A percentile compares a stretch with the other conserved stretches of the same genome.
Evolutionary conservation across 108 stramenopile species (phyloP).

Genomic region (Skeletonema potamos): DNA sequence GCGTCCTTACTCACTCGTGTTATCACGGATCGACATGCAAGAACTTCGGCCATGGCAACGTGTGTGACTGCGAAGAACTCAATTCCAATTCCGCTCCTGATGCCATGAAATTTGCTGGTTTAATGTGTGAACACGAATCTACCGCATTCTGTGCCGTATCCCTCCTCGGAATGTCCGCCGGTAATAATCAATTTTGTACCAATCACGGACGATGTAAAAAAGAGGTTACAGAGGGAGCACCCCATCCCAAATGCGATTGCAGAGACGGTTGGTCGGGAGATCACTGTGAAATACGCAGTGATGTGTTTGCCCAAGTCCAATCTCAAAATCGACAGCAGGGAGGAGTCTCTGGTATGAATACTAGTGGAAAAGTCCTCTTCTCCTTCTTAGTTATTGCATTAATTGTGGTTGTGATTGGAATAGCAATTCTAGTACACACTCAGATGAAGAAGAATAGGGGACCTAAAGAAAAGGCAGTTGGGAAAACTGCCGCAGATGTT

Average conservation of each 20-base stretch:
- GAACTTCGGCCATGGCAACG: not conserved
- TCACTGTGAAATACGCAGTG: slow-evolving; percentile 7
- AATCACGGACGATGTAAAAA: slow-evolving; percentile 21
- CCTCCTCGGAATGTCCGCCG: not conserved
- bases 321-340: not conserved
- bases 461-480: not conserved
- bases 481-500: not conserved
- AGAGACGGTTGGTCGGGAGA: slow-evolving; percentile 7
- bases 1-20: slow-evolving; percentile 4
- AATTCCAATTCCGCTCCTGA: not conserved
- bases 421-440: not conserved
- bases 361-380: slow-evolving; percentile 3
- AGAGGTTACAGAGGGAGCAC: slow-evolving; percentile 4
- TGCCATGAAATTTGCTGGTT: slow-evolving; percentile 12
- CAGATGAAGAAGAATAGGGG: not conserved
- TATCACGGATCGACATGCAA: slow-evolving; percentile 32
- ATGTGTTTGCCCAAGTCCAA: not conserved
- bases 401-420: not conserved
- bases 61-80: slow-evolving; percentile 9
- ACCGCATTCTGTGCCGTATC: slow-evolving; percentile 16
- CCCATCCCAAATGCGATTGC: slow-evolving; percentile 19
- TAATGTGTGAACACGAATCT: slow-evolving; percentile 22
- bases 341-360: not conserved
- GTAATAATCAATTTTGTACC: slow-evolving; percentile 14
- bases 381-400: not conserved